A percentile compares a stretch with the other conserved stretches of the same genome.
Evolutionary conservation across 2,329 filamentous ascomycete species (phyloP).

Genomic region (Hypoxylon sp.): DNA sequence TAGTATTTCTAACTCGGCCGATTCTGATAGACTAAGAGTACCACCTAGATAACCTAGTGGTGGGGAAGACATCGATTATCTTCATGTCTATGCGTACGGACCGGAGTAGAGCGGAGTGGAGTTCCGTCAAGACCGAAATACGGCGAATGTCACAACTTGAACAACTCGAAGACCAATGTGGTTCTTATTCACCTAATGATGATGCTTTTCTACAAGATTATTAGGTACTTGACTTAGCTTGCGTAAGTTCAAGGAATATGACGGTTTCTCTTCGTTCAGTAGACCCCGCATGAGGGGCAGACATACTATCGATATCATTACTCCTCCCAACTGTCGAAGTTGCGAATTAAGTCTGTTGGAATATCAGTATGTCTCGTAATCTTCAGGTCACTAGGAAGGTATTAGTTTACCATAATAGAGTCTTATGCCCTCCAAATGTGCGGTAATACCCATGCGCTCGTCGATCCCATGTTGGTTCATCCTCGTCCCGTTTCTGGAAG

Average conservation of each 20-base stretch:
- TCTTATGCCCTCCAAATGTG: conserved; percentile 60
- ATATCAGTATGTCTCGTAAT: conserved; percentile 8
- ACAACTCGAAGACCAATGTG: background rate
- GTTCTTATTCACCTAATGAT: background rate
- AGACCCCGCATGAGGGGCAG: background rate
- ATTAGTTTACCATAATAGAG: conserved; percentile 57
- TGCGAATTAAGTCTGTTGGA: conserved; percentile 37
- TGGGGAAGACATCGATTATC: background rate
- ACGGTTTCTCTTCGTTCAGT: background rate
- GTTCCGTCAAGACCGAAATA: background rate
- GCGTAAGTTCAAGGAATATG: background rate
- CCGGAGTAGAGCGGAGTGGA: too few species aligned
- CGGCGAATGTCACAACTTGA: background rate
- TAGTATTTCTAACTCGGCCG: background rate
- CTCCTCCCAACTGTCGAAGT: conserved; percentile 36
- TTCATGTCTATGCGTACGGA: conserved; percentile 4
- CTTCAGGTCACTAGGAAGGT: background rate
- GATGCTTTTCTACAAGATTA: background rate
- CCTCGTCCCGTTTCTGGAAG: conserved; percentile 60
- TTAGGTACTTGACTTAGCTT: background rate
- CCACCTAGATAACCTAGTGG: background rate
- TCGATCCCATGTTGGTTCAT: conserved; percentile 66
- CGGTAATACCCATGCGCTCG: conserved; percentile 61
- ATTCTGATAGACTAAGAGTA: background rate
- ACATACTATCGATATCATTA: conserved; percentile 5